Base-by-base conservation (phyloP, 2,329 filamentous ascomycete species). In the Ceratocystis lukuohia region DNA sequence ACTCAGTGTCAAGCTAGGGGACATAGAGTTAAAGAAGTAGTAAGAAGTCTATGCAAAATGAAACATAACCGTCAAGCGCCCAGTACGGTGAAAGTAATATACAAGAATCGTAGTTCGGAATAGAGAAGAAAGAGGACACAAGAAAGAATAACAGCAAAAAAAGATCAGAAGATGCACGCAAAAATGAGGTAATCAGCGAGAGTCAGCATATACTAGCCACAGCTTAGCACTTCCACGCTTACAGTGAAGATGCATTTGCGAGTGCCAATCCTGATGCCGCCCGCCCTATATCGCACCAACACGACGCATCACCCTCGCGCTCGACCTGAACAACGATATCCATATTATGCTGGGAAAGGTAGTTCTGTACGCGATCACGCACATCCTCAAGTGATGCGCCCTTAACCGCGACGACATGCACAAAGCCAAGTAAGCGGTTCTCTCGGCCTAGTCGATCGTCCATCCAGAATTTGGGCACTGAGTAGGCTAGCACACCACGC, bases 381-480 rank as follows among this genome's bases (percentile, higher is more conserved):
- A 96, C 90, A 69, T 96, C 92, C 71, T 96, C 90, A 66, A 92
- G 74, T 71, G 92, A 86, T 1, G 87, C 85, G 1, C 82, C 84
- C 28, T 84, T 82, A 0, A 86, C 84, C 0, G 90, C 90, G 68
- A 91, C 85, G 48, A 96, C 83, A 73, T 96, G 93, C 68, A 96
- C 92, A 0, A 94, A 87, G 1, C 93, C 93, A 12, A 92, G 77
- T 1, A 96, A 80, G 69, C 79, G 83, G 67, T 80, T 78, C 45
- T 53, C 45, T 12, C 46, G 33, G 41, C 61, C 62, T 8, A 62
- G 33, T 10, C 82, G 77, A 69, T 96, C 91, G 71, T 95, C 90
- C 15, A 94, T 78, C 94, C 94, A 99, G 73, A 97, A 96, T 71
- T 91, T 88, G 6, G 93, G 92, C 1, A 89, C 89, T 0, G 88